These are phyloP conservation scores for Lentinula boryana DNA, from an alignment of 768 basidiomycete genomes.

Conservation along the genomic window DNA sequence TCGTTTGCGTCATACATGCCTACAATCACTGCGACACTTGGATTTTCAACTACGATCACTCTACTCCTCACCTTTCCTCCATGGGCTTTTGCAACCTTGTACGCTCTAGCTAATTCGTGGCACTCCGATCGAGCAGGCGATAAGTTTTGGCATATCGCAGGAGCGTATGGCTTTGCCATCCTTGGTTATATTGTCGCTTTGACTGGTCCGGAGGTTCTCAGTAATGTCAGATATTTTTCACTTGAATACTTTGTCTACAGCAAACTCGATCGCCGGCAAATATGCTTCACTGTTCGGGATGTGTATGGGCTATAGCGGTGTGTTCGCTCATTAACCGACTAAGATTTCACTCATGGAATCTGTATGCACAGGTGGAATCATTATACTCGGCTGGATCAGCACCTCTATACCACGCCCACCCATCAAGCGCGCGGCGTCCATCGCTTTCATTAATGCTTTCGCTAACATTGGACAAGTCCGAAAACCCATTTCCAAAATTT, in stretches of 20 bases:
- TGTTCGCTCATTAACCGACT: neutral
- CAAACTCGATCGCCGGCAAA: constrained; percentile 9
- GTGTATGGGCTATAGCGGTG: constrained; percentile 13
- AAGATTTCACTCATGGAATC: neutral
- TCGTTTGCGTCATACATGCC: constrained; percentile 15
- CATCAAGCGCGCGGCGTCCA: constrained; percentile 61
- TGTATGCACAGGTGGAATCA: constrained; percentile 42
- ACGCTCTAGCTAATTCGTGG: constrained; percentile 26
- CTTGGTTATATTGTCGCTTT: constrained; percentile 54
- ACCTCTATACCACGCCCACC: constrained; percentile 49
- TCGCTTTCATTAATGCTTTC: constrained; percentile 61
- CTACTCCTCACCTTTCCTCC: constrained; percentile 36
- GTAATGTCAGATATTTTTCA: constrained; percentile 49
- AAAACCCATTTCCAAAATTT: neutral
- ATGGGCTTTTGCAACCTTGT: constrained; percentile 23
- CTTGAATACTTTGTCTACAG: constrained; percentile 11
- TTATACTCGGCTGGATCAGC: constrained; percentile 28
- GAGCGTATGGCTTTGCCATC: constrained; percentile 45
- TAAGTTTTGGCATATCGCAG: constrained; percentile 50
- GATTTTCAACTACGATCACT: constrained; percentile 28
- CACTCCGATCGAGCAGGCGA: constrained; percentile 59
- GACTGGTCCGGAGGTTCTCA: constrained; percentile 40
- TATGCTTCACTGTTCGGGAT: constrained; percentile 14
- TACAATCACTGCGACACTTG: constrained; percentile 25
- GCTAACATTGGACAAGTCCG: constrained; percentile 20